phyloP scores from a whole-genome alignment of 768 basidiomycete genomes.

The Gymnopilus junonius region DNA sequence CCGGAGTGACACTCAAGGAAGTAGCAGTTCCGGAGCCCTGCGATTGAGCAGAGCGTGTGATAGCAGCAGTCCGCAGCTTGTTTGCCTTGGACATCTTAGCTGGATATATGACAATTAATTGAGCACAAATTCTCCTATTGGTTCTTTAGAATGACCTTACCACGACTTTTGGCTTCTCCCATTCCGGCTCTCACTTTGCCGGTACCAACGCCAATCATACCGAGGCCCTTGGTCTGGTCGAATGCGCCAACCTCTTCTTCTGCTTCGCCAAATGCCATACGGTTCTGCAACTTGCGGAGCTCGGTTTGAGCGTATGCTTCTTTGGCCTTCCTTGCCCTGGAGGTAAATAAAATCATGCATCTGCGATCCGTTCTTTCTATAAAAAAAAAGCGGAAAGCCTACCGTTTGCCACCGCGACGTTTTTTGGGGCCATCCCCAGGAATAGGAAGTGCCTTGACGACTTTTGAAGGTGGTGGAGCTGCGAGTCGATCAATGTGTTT shows the following conservation, averaged over 20 bases:
- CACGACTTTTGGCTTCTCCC: slow-evolving; percentile 90
- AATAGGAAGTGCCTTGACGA: slow-evolving; percentile 90
- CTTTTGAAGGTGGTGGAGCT: slow-evolving; percentile 93
- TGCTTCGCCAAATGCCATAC: slow-evolving; percentile 93
- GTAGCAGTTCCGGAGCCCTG: slow-evolving; percentile 86
- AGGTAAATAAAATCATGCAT: background rate
- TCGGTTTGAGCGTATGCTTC: slow-evolving; percentile 98
- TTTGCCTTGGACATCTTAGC: slow-evolving; percentile 97
- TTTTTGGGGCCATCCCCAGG: slow-evolving; percentile 97
- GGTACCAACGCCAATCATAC: slow-evolving; percentile 89
- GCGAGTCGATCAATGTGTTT: slow-evolving; percentile 90
- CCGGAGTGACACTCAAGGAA: slow-evolving; percentile 91
- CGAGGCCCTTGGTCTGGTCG: slow-evolving; percentile 96
- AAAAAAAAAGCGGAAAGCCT: slow-evolving; percentile 22
- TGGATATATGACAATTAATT: slow-evolving; percentile 33
- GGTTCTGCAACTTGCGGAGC: slow-evolving; percentile 94
- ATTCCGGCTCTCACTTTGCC: slow-evolving; percentile 89
- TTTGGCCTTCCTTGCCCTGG: slow-evolving; percentile 95
- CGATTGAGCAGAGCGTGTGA: slow-evolving; percentile 71
- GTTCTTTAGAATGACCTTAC: slow-evolving; percentile 46
- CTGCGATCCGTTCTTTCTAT: background rate
- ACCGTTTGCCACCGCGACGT: slow-evolving; percentile 94
- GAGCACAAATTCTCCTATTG: background rate
- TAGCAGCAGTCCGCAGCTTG: slow-evolving; percentile 84
- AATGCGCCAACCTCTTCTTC: slow-evolving; percentile 97